Percentiles rank a stretch among this genome's conserved stretches.
Evolutionary conservation across 148 eudicot species (phyloP).

Genomic region (Arbutus unedo): DNA sequence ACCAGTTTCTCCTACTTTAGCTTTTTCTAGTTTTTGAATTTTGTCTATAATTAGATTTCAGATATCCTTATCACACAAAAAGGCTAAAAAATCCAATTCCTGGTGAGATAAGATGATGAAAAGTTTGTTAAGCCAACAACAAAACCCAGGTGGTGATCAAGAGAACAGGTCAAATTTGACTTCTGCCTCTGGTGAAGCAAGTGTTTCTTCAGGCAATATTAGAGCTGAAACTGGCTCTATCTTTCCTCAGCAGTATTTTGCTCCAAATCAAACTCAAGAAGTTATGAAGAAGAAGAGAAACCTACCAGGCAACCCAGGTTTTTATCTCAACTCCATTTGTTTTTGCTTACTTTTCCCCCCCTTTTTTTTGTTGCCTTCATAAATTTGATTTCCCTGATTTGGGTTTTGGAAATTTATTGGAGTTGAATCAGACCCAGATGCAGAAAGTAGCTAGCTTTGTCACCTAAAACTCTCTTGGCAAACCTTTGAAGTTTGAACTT

Average conservation of each 20-base stretch:
- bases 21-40: slow-evolving; percentile 29
- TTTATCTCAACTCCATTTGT: background rate
- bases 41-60: slow-evolving; percentile 31
- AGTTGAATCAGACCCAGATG: slow-evolving; percentile 14
- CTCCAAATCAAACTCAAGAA: slow-evolving; percentile 26
- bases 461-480: no score
- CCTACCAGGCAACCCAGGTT: slow-evolving; percentile 95
- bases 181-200: slow-evolving; percentile 63
- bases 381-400: background rate
- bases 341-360: background rate
- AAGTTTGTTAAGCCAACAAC: slow-evolving; percentile 27
- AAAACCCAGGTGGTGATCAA: slow-evolving; percentile 32
- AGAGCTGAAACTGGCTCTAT: slow-evolving; percentile 29
- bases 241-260: slow-evolving; percentile 29
- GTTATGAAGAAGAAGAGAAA: slow-evolving; percentile 73
- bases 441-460: background rate
- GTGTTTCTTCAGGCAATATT: slow-evolving; percentile 38
- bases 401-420: background rate
- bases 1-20: slow-evolving; percentile 16
- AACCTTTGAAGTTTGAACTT: no score
- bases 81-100: slow-evolving; percentile 10
- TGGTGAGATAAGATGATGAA: slow-evolving; percentile 29
- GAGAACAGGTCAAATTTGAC: slow-evolving; percentile 82
- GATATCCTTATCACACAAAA: slow-evolving; percentile 21
- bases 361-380: background rate